Evolutionary conservation across 2,329 filamentous ascomycete species (phyloP).

Genomic region (Sordariomycetes sp.): DNA sequence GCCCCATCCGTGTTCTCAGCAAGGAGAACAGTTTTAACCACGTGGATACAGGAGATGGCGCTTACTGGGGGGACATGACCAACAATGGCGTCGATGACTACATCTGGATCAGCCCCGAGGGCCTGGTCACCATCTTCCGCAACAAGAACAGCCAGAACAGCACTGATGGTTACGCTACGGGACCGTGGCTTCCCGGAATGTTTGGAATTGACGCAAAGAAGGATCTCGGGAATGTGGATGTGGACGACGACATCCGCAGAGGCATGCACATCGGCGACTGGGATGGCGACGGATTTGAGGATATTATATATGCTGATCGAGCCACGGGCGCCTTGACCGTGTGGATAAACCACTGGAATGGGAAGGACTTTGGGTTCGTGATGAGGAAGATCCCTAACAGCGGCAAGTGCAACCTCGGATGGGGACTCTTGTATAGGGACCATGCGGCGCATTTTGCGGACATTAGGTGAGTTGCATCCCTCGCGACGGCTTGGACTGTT

Average conservation of each 20-base stretch:
- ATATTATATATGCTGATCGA: constrained; percentile 1
- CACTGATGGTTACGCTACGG: neutral
- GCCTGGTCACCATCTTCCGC: neutral
- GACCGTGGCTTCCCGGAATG: neutral
- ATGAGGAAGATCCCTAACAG: neutral
- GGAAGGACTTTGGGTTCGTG: neutral
- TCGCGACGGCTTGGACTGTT: neutral
- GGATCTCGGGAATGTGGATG: too few relatives aligned
- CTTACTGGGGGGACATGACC: constrained; percentile 5
- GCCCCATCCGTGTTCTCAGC: neutral
- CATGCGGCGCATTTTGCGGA: constrained; percentile 16
- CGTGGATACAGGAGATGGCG: neutral
- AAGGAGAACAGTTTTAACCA: neutral
- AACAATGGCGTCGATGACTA: constrained; percentile 6
- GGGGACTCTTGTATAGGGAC: constrained; percentile 13
- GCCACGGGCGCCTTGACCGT: neutral
- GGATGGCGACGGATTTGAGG: constrained; percentile 1
- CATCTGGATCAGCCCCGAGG: constrained; percentile 3
- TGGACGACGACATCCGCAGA: too few relatives aligned
- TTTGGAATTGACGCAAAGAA: neutral
- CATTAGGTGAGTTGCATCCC: constrained; percentile 5
- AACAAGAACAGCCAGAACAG: neutral
- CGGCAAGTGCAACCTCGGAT: constrained; percentile 10
- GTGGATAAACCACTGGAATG: neutral
- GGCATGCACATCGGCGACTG: constrained; percentile 5